Percentiles rank a stretch among this genome's conserved stretches.
These are phyloP conservation scores for Jimgerdemannia flammicorona DNA, from an alignment of 192 early-diverging fungal species.

Conservation along the genomic window DNA sequence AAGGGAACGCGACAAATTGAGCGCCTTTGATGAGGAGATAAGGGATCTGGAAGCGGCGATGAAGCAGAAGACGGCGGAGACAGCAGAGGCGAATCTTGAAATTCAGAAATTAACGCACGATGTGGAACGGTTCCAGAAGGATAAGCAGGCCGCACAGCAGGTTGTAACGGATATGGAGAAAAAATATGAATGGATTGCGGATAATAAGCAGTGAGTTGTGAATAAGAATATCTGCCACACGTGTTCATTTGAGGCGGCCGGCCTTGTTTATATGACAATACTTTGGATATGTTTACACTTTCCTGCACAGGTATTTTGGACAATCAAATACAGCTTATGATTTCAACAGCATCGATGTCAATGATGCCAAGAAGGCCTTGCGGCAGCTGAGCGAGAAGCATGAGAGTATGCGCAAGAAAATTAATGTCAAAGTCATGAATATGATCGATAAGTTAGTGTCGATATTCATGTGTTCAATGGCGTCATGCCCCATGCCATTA, in stretches of 20 bases:
- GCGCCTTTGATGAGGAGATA: slow-evolving; percentile 77
- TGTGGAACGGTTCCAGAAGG: slow-evolving; percentile 64
- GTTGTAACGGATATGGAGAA: slow-evolving; percentile 46
- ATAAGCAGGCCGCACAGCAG: slow-evolving; percentile 47
- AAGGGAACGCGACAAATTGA: slow-evolving; percentile 60
- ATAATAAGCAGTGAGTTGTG: slow-evolving; percentile 71
- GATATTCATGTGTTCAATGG: too few species aligned
- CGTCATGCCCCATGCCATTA: neutral
- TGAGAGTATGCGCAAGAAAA: slow-evolving; percentile 75
- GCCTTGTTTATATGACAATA: neutral
- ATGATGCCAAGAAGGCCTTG: slow-evolving; percentile 68
- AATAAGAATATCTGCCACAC: neutral
- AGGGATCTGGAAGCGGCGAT: slow-evolving; percentile 62
- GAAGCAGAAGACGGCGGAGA: slow-evolving; percentile 59
- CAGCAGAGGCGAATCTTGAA: slow-evolving; percentile 72
- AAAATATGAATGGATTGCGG: slow-evolving; percentile 80
- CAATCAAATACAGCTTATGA: slow-evolving; percentile 79
- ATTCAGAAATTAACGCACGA: slow-evolving; percentile 79
- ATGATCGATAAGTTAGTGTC: slow-evolving; percentile 79
- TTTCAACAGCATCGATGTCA: slow-evolving; percentile 72
- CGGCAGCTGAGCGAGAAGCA: slow-evolving; percentile 75
- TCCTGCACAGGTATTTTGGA: slow-evolving; percentile 69
- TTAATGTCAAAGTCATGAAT: slow-evolving; percentile 94
- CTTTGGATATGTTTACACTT: neutral
- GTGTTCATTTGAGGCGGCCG: too few species aligned